Evolutionary conservation across 1,284 basidiomycete species (phyloP).

Genomic region (Garcileccinum viscosum): DNA sequence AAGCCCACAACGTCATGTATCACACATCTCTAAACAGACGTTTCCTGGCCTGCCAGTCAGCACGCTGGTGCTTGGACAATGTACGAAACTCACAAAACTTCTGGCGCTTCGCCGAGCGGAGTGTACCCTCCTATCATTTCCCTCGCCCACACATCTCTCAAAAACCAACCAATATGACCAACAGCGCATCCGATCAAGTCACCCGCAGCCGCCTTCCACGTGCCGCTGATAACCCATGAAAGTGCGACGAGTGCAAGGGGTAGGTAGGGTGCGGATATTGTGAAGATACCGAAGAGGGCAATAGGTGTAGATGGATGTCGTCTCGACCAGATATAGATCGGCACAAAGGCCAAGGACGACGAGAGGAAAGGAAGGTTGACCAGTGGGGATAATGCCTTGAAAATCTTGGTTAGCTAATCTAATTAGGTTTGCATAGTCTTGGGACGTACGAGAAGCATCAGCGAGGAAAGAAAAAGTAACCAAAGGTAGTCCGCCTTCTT

Average conservation of each 20-base stretch:
- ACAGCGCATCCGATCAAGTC: slow-evolving; percentile 90
- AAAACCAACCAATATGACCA: slow-evolving; percentile 91
- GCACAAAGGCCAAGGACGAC: slow-evolving; percentile 87
- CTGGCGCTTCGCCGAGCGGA: slow-evolving; percentile 80
- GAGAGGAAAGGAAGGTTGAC: slow-evolving; percentile 92
- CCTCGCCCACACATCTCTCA: slow-evolving; percentile 92
- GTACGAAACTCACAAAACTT: slow-evolving; percentile 68
- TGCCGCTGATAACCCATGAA: slow-evolving; percentile 89
- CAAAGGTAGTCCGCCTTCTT: slow-evolving; percentile 92
- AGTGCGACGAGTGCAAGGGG: slow-evolving; percentile 90
- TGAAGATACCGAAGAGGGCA: slow-evolving; percentile 92
- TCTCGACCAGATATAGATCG: slow-evolving; percentile 97
- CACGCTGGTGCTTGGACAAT: not conserved
- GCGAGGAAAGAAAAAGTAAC: slow-evolving; percentile 82
- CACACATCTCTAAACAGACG: slow-evolving; percentile 67
- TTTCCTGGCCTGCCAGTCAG: slow-evolving; percentile 49
- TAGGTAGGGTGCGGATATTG: slow-evolving; percentile 94
- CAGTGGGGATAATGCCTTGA: slow-evolving; percentile 79
- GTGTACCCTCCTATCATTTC: slow-evolving; percentile 85
- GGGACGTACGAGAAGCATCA: slow-evolving; percentile 80
- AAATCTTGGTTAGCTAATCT: slow-evolving; percentile 6
- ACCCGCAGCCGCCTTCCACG: slow-evolving; percentile 83
- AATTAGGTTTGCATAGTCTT: not conserved
- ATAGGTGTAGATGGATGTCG: slow-evolving; percentile 94
- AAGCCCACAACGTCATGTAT: slow-evolving; percentile 11